A percentile compares a stretch with the other conserved stretches of the same genome.
Evolutionary conservation across 441 rosid species (phyloP).

Genomic region (Biscutella laevigata): DNA sequence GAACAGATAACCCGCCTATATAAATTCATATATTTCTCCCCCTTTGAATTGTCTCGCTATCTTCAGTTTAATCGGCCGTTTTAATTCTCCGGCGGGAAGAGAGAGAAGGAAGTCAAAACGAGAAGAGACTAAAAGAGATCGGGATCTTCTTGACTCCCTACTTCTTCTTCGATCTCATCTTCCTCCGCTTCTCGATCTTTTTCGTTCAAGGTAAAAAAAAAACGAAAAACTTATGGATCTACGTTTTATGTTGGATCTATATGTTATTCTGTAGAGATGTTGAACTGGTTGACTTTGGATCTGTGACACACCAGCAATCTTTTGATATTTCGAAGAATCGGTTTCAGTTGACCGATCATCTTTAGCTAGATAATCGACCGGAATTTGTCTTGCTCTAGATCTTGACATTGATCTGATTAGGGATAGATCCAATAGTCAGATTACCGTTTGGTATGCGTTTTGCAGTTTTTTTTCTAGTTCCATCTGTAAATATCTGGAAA

Average conservation of each 20-base stretch:
- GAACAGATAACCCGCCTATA: constrained; percentile 13
- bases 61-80: constrained; percentile 19
- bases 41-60: constrained; percentile 24
- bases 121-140: too few species aligned
- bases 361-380: background rate
- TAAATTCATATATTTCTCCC: constrained; percentile 20
- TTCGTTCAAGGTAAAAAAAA: constrained; percentile 12
- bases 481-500: background rate
- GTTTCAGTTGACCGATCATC: constrained; percentile 17
- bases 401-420: background rate
- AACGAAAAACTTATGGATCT: constrained; percentile 11
- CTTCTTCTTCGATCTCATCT: constrained; percentile 14
- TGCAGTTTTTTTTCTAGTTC: background rate
- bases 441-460: background rate
- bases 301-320: background rate
- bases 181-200: constrained; percentile 11
- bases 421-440: constrained; percentile 15
- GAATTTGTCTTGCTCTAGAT: background rate
- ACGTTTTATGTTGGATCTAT: constrained; percentile 19
- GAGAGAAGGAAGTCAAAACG: constrained; percentile 20
- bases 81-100: constrained; percentile 22
- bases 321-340: background rate
- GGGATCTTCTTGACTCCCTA: too few species aligned
- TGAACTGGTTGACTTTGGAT: constrained; percentile 9
- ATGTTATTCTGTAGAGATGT: constrained; percentile 11